phyloP scores from a whole-genome alignment of 192 early-diverging fungal genomes.

The Backusella liffmaniae region DNA sequence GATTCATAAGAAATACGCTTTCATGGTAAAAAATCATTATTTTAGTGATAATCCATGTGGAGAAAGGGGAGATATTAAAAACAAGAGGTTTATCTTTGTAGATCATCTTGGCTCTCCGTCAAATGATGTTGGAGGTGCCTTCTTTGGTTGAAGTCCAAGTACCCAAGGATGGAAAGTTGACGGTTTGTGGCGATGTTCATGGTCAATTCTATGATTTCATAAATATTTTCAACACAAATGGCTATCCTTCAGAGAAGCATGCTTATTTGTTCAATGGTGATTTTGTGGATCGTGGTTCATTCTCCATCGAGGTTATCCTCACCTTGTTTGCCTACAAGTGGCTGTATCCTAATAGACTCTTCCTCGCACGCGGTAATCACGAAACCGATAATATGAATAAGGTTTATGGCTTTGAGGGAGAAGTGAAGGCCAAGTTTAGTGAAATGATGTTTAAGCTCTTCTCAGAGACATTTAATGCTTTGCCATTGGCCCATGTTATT shows the following conservation, averaged over 20 bases:
- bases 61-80: background rate
- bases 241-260: slow-evolving; percentile 78
- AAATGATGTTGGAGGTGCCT: slow-evolving; percentile 70
- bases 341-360: slow-evolving; percentile 82
- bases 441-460: slow-evolving; percentile 93
- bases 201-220: slow-evolving; percentile 98
- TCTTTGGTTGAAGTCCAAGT: slow-evolving; percentile 87
- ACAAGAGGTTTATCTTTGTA: slow-evolving; percentile 15
- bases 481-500: slow-evolving; percentile 92
- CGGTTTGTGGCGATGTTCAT: slow-evolving; percentile 98
- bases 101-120: slow-evolving; percentile 78
- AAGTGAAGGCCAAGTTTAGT: slow-evolving; percentile 92
- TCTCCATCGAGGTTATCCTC: slow-evolving; percentile 95
- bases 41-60: background rate
- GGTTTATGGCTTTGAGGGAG: slow-evolving; percentile 99
- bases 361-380: slow-evolving; percentile 95
- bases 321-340: slow-evolving; percentile 90
- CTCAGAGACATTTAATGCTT: slow-evolving; percentile 91
- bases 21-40: slow-evolving; percentile 44
- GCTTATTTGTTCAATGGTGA: slow-evolving; percentile 97
- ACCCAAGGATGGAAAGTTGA: slow-evolving; percentile 71
- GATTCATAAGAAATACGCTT: slow-evolving; percentile 88
- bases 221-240: slow-evolving; percentile 94
- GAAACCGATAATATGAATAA: slow-evolving; percentile 99
- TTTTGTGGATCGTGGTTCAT: slow-evolving; percentile 98